Conservation (phyloP, 139 green algal genomes). For the Pedinophyceae sp. region DNA sequence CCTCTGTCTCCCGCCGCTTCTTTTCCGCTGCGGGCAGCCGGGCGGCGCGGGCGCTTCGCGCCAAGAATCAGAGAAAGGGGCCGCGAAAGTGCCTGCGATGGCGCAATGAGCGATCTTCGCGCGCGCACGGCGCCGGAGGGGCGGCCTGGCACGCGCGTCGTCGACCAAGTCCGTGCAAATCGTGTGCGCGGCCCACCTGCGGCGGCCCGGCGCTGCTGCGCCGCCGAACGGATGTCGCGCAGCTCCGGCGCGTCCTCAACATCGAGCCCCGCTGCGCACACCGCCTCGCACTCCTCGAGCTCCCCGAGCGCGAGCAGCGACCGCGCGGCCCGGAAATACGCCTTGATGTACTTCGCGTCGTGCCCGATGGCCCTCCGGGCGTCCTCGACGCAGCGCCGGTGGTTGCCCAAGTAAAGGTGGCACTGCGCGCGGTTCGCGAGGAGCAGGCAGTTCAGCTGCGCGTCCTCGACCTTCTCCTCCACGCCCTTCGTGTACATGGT, state of each 20-base stretch:
- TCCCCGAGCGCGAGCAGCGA: background rate
- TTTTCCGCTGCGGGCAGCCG: too few relatives aligned
- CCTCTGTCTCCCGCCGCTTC: too few relatives aligned
- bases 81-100: too few relatives aligned
- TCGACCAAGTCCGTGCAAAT: too few relatives aligned
- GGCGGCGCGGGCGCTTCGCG: too few relatives aligned
- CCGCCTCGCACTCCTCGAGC: background rate
- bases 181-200: too few relatives aligned
- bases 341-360: background rate
- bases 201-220: too few relatives aligned
- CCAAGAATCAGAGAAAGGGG: too few relatives aligned
- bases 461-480: background rate
- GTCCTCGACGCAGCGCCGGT: background rate
- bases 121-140: too few relatives aligned
- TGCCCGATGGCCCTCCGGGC: background rate
- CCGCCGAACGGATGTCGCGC: background rate
- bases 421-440: background rate
- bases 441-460: background rate
- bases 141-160: too few relatives aligned
- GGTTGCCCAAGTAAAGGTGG: background rate
- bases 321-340: background rate
- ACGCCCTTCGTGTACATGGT: background rate
- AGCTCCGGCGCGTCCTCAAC: background rate
- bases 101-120: too few relatives aligned
- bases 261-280: background rate